Base-by-base conservation (phyloP, 257 asterid genomes). In the Henckelia pumila region DNA sequence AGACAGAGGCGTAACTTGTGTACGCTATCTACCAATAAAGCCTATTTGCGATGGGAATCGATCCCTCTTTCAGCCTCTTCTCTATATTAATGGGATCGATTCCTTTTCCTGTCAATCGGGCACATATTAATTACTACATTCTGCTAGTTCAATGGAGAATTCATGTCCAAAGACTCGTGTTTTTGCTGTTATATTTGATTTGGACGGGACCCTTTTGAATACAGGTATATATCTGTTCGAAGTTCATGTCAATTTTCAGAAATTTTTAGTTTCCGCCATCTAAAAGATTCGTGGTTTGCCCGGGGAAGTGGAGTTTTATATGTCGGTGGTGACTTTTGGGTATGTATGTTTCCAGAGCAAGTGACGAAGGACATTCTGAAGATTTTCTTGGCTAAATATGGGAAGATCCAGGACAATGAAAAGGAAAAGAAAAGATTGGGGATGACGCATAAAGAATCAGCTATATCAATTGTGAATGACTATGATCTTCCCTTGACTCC, bases 151-250 rank as follows among this genome's bases (percentile, higher is more conserved):
- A 19, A 76, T 75, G 84, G 84, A 79, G 49, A 66, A 30, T 52
- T 64, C 73, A 22, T 55, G 13, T 53, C 28, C 44, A 14, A 49
- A 60, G 56, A 64, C 81, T 61, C 76, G 37, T 21, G 67, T 83
- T 49, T 74, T 81, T 16, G 94, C 98, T 61, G 88, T 91, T 64
- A 87, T 89, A 32, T 87, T 92, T 76, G 98, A 87, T 89, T 83
- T 92, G 86, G 96, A 89, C 53, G 96, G 96, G 2, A 92, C 98
- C 79, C 91, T 91, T 75, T 73, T 92, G 71, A 87, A 82, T 74
- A 84, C 96, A 55, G 96, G 98, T 89, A 20, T 63, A 23, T 53
- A 24, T 50, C 68, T 19, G 7, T 10, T 37, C 17, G 1, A 44
- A 44, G 19, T 44, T 14, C 52, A 44, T 44, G 52, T 14, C 3